Conservation (phyloP, 1,139 yeast genomes). For the Pichia kudriavzevii region DNA sequence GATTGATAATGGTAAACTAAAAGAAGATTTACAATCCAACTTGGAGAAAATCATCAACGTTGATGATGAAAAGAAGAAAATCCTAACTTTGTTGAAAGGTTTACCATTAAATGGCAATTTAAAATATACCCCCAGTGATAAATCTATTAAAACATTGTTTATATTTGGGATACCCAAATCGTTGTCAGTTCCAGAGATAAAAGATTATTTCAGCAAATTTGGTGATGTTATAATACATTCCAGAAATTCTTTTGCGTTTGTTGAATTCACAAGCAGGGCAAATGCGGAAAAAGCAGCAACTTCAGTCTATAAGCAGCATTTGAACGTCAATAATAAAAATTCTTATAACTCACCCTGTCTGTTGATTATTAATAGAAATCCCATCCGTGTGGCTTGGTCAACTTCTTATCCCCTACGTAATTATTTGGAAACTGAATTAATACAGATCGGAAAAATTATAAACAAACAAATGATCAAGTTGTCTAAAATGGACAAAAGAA, state of each 20-base stretch:
- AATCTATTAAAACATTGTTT: conserved; percentile 46
- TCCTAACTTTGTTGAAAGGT: conserved; percentile 43
- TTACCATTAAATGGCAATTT: conserved; percentile 58
- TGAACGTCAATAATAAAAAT: not conserved
- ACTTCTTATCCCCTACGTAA: too few species aligned
- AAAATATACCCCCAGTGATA: conserved; percentile 35
- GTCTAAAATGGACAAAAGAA: conserved; percentile 31
- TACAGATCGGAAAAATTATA: conserved; percentile 47
- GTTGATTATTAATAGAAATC: conserved; percentile 37
- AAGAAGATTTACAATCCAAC: conserved; percentile 16
- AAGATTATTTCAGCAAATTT: conserved; percentile 33
- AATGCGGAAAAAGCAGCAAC: conserved; percentile 52
- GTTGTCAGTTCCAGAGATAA: conserved; percentile 55
- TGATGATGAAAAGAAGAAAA: conserved; percentile 1
- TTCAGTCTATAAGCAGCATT: conserved; percentile 20
- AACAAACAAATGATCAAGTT: conserved; percentile 50
- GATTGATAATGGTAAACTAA: conserved; percentile 28
- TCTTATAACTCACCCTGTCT: conserved; percentile 30
- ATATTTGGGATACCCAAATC: conserved; percentile 64
- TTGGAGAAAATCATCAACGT: conserved; percentile 12
- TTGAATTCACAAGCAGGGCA: conserved; percentile 42
- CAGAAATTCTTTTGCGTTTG: conserved; percentile 58
- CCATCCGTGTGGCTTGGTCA: conserved; percentile 64
- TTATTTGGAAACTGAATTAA: conserved; percentile 18
- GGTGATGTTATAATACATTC: not conserved